Evolutionary conservation across 2,329 filamentous ascomycete genomes (phyloP), one percentile per base, ranked within the genome.

Genomic region (Akanthomyces lecanii): DNA sequence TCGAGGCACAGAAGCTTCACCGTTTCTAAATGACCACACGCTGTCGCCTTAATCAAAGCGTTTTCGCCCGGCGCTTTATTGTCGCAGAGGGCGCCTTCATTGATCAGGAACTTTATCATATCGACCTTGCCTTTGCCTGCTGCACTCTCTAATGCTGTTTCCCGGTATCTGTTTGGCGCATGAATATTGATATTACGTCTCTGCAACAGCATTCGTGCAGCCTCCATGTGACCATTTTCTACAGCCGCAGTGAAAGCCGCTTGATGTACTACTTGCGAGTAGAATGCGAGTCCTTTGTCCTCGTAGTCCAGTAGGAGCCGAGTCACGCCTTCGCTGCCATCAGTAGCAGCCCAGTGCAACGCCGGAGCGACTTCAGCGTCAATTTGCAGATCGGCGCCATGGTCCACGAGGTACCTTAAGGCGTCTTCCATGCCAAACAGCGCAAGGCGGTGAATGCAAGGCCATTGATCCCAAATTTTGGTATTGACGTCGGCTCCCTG

Each of bases 401-500:
- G 30, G 7, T 56, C 52, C 1, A 62, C 33, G 3, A 62, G 52
- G 33, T 62, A 62, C 33, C 42, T 45, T 12, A 62, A 23, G 4
- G 60, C 60, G 10, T 62, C 60, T 11, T 38, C 25, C 52, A 62
- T 62, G n/a, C 60, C 60, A 33, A 62, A 62, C 0, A 62, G 52
- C 2, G 60, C 60, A 12, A 62, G 60, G 3, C 60, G 60, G 18
- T 62, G 60, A 0, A 62, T 62, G n/a, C 60, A 62, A 2, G 60
- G 60, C 60, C 60, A 62, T 10, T 62, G 30, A 8, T 62, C 52
- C 60, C 60, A 62, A 5, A 62, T 51, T 16, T 62, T 62, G 7
- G 60, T 51, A 33, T 62, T 42, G 16, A 56, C 52, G 25, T 62
- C 52, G 16, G 60, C 60, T 2, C 60, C 60, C 25, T 62, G 60